These are phyloP conservation scores for Coccomyxa subellipsoidea DNA, from an alignment of 163 green algal species.

Conservation along the genomic window DNA sequence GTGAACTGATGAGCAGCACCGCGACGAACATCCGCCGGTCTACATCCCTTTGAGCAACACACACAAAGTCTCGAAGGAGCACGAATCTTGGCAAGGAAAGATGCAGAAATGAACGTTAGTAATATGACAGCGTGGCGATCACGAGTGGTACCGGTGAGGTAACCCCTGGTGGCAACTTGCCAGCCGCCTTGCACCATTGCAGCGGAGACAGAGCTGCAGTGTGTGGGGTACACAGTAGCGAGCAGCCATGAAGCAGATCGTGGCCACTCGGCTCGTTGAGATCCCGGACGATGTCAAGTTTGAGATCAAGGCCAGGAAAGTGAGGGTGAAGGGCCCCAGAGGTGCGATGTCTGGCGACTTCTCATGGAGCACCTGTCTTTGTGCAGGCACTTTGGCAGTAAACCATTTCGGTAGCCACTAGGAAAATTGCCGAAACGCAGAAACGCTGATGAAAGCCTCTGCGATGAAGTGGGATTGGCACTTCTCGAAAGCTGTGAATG, in stretches of 20 bases:
- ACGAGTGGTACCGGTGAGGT: background rate
- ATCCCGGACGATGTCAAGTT: conserved; percentile 71
- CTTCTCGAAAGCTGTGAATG: too few species aligned
- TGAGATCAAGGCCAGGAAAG: conserved; percentile 68
- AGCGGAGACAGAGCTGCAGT: background rate
- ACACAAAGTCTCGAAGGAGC: too few species aligned
- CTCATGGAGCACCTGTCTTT: too few species aligned
- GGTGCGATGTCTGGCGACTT: conserved; percentile 41
- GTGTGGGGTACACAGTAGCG: background rate
- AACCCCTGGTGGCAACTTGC: background rate
- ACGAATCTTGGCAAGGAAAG: background rate
- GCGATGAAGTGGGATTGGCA: too few species aligned
- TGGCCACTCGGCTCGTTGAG: conserved; percentile 50
- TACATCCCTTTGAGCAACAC: too few species aligned
- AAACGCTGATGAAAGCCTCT: too few species aligned
- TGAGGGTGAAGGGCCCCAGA: conserved; percentile 76
- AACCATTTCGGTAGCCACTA: too few species aligned
- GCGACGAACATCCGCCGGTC: too few species aligned
- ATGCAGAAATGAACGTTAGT: background rate
- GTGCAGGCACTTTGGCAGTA: too few species aligned
- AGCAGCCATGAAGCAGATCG: conserved; percentile 74
- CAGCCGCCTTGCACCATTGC: background rate
- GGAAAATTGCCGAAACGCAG: too few species aligned
- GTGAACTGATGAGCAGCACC: too few species aligned
- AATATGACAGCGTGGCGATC: background rate